Conservation (phyloP, 768 basidiomycete genomes). For the Ramaria sp. region DNA sequence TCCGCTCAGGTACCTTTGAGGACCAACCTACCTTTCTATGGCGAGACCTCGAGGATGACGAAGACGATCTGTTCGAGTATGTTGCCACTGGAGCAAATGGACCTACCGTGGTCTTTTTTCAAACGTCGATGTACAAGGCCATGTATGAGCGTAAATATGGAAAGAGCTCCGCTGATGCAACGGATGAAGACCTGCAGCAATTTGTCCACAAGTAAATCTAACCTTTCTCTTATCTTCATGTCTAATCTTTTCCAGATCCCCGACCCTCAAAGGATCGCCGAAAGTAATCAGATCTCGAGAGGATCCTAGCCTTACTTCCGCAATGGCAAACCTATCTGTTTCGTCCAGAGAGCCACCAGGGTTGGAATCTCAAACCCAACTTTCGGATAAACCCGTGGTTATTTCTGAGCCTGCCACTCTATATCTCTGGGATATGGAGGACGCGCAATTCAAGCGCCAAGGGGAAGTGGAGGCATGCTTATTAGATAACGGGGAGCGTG, state of each 20-base stretch:
- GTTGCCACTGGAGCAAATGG: conserved; percentile 63
- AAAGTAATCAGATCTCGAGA: conserved; percentile 11
- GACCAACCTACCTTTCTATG: conserved; percentile 79
- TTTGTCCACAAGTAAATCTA: conserved; percentile 67
- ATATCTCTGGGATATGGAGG: conserved; percentile 48
- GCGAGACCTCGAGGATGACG: conserved; percentile 85
- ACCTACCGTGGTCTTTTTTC: conserved; percentile 80
- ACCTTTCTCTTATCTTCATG: background rate
- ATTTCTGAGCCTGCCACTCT: conserved; percentile 41
- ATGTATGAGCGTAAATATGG: conserved; percentile 94
- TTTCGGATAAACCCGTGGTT: conserved; percentile 14
- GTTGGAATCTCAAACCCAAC: background rate
- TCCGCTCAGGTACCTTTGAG: conserved; percentile 62
- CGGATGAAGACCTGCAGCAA: conserved; percentile 59
- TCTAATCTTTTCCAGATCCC: conserved; percentile 8
- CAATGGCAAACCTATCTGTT: conserved; percentile 13
- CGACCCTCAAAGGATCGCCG: conserved; percentile 16
- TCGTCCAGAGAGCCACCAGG: conserved; percentile 11
- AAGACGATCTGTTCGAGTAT: conserved; percentile 92
- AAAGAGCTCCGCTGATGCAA: conserved; percentile 53
- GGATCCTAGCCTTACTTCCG: conserved; percentile 8
- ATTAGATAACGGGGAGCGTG: conserved; percentile 2
- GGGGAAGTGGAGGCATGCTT: conserved; percentile 46
- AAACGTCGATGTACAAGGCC: conserved; percentile 88
- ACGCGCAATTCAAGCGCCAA: conserved; percentile 39